Percentiles rank a stretch among this genome's conserved stretches.
These are phyloP conservation scores for Fusarium begoniae DNA, from an alignment of 2,329 filamentous ascomycete species.

Conservation along the genomic window DNA sequence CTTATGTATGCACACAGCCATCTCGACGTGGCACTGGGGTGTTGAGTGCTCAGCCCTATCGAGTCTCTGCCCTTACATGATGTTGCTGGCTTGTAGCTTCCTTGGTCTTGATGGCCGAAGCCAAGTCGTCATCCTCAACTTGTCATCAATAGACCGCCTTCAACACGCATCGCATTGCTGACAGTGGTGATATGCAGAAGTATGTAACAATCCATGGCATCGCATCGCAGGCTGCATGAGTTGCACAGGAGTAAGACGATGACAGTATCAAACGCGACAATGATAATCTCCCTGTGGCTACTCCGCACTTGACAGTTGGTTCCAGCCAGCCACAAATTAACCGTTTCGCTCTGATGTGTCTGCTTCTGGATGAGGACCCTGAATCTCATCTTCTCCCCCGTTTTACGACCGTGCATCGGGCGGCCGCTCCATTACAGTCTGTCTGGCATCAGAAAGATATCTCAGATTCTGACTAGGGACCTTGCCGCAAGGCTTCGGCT, in stretches of 20 bases:
- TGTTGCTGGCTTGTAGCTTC: conserved; percentile 2
- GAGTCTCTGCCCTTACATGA: conserved; percentile 17
- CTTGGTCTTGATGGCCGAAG: conserved; percentile 5
- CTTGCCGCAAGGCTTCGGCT: conserved; percentile 14
- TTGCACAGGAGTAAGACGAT: conserved; percentile 23
- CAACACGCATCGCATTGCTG: background rate
- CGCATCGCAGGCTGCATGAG: background rate
- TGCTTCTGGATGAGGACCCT: conserved; percentile 18
- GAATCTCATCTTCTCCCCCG: conserved; percentile 2
- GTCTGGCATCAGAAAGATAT: background rate
- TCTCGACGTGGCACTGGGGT: conserved; percentile 38
- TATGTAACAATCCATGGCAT: background rate
- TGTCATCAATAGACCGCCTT: background rate
- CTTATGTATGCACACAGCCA: conserved; percentile 32
- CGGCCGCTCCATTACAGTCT: conserved; percentile 25
- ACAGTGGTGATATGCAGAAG: background rate
- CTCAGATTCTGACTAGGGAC: background rate
- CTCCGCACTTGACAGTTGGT: background rate
- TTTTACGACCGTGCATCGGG: conserved; percentile 5
- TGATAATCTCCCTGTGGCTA: background rate
- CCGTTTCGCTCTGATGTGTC: background rate
- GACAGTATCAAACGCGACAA: background rate
- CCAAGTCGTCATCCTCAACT: conserved; percentile 1
- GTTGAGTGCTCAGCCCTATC: conserved; percentile 41
- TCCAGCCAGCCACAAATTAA: conserved; percentile 20